Evolutionary conservation across 2,329 filamentous ascomycete genomes (phyloP), one percentile per base, ranked within the genome.

Genomic region (Ampelomyces quisqualis): DNA sequence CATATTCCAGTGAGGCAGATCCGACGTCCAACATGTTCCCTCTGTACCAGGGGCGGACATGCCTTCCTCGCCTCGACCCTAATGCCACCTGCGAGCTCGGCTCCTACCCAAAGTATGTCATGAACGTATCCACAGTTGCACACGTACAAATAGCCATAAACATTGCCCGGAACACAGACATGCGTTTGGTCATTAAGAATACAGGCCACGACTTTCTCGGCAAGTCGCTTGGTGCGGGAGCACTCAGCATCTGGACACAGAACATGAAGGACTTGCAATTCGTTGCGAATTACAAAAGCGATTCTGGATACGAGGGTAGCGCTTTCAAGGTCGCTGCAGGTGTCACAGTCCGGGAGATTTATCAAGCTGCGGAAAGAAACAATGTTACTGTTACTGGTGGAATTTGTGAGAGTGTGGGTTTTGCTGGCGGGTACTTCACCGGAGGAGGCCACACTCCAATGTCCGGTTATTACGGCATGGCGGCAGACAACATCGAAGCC

Each of bases 171-270:
- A 30, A 30, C 14, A 17, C 28, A 7, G 38, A 47, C 9, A 11
- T 43, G 3, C 44, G 36, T 17, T 30, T 60, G 3, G 43, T 53
- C 6, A 45, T 59, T 10, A 46, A 48, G n/a, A 59, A 55, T 32
- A 60, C 57, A 2, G 52, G 55, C 1, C 54, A 58, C 24, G 43
- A 46, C 17, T 43, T 43, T 32, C 27, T 52, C 7, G 62, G 58
- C 3, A 55, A 54, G 31, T 60, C 58, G 1, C 54, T 49, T 7
- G 62, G 59, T 13, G 49, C 48, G 5, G 58, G 57, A 5, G 38
- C 57, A 0, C 47, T 65, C 5, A 47, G 35, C n/a, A 28, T 65
- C 8, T 66, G 62, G 62, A 64, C 55, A 1, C 60, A 63, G 20
- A 42, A 60, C 19, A 35, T 65, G 4, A 65, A 63, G n/a, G 24